phyloP scores from a whole-genome alignment of 2,329 filamentous ascomycete species.

The Akanthomyces uredinophilus region DNA sequence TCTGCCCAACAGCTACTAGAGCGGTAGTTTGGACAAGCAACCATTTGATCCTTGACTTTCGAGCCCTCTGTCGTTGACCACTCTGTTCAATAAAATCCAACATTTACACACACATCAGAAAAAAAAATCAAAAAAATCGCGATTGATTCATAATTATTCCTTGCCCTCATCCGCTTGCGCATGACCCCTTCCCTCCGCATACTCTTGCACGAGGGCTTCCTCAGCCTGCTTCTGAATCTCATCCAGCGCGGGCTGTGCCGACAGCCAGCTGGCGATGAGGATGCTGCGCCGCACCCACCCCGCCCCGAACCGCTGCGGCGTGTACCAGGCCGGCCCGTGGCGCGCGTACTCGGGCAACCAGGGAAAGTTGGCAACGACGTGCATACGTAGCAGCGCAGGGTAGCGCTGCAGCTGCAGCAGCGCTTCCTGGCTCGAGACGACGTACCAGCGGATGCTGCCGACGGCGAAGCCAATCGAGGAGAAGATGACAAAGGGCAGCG shows the following conservation, averaged over 20 bases:
- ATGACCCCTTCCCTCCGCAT: neutral
- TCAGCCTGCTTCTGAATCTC: conserved; percentile 19
- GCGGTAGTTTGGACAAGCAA: too few relatives aligned
- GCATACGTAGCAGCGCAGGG: conserved; percentile 20
- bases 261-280: conserved; percentile 21
- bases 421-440: conserved; percentile 17
- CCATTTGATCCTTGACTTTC: too few relatives aligned
- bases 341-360: conserved; percentile 17
- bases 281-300: conserved; percentile 20
- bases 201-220: conserved; percentile 15
- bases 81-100: too few relatives aligned
- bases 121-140: too few relatives aligned
- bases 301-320: conserved; percentile 14
- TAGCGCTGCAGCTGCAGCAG: conserved; percentile 20
- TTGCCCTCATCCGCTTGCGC: too few relatives aligned
- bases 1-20: too few relatives aligned
- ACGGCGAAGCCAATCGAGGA: conserved; percentile 20
- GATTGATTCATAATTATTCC: too few relatives aligned
- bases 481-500: conserved; percentile 20
- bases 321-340: conserved; percentile 15
- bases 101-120: too few relatives aligned
- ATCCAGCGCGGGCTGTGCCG: conserved; percentile 20
- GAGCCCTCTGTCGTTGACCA: too few relatives aligned
- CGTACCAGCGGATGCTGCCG: conserved; percentile 20
- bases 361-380: conserved; percentile 21